Evolutionary conservation across 2,329 filamentous ascomycete genomes (phyloP).

Genomic region (Pseudogymnoascus sp.): DNA sequence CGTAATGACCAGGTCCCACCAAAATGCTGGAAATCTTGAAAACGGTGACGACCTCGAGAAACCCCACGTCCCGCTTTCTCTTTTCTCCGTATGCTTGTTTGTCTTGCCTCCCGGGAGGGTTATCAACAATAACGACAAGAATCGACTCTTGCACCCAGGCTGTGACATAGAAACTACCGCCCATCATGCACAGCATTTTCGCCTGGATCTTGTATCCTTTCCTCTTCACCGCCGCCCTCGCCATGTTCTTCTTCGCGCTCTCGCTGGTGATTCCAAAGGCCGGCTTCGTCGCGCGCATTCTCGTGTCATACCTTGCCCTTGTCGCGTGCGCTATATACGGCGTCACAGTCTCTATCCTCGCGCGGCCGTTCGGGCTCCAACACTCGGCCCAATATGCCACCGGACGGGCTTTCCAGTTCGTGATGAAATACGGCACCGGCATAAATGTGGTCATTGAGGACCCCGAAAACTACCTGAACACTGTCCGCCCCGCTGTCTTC

Average conservation of each 20-base stretch:
- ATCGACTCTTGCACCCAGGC: neutral
- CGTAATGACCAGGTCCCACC: conserved; percentile 7
- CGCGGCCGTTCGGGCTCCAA: conserved; percentile 64
- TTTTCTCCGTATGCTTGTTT: neutral
- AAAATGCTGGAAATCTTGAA: conserved; percentile 9
- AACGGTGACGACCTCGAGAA: neutral
- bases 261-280: conserved; percentile 50
- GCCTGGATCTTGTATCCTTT: conserved; percentile 37
- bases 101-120: conserved; percentile 7
- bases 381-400: conserved; percentile 80
- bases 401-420: conserved; percentile 69
- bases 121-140: conserved; percentile 3
- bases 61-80: neutral
- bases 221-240: conserved; percentile 43
- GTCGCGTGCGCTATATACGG: conserved; percentile 61
- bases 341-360: conserved; percentile 60
- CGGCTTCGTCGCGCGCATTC: conserved; percentile 60
- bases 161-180: neutral
- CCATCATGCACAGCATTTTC: conserved; percentile 13
- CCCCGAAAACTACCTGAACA: conserved; percentile 44
- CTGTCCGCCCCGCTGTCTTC: conserved; percentile 74
- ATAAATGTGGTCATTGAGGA: conserved; percentile 70
- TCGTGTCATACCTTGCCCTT: conserved; percentile 58
- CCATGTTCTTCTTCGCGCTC: conserved; percentile 52
- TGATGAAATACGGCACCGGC: conserved; percentile 68